Conservation (phyloP, 1,284 basidiomycete species). For the Microbotryomycetes sp. region DNA sequence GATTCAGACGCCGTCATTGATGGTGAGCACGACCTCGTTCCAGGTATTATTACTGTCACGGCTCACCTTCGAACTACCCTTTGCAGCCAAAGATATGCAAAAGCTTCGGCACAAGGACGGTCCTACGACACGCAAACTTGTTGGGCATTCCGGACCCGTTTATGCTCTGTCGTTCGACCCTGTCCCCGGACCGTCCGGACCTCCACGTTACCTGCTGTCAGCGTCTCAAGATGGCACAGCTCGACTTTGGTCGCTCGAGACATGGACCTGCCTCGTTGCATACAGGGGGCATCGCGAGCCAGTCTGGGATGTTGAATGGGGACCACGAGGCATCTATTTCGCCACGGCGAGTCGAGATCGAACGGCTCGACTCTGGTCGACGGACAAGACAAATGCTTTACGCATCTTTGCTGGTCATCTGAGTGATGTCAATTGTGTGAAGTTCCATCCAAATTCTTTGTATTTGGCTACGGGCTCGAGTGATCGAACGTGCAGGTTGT, state of each 20-base stretch:
- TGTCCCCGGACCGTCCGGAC: slow-evolving; percentile 70
- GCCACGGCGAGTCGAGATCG: slow-evolving; percentile 89
- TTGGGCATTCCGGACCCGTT: slow-evolving; percentile 94
- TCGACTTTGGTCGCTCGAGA: slow-evolving; percentile 93
- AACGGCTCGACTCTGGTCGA: slow-evolving; percentile 93
- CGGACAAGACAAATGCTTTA: slow-evolving; percentile 78
- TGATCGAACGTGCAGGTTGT: slow-evolving; percentile 89
- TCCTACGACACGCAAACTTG: slow-evolving; percentile 77
- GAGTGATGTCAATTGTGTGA: slow-evolving; percentile 92
- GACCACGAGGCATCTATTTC: slow-evolving; percentile 95
- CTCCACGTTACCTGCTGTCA: slow-evolving; percentile 83
- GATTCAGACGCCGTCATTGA: slow-evolving; percentile 61
- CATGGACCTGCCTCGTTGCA: slow-evolving; percentile 84
- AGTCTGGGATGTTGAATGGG: slow-evolving; percentile 99
- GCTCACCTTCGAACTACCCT: no score
- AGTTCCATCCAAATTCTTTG: slow-evolving; percentile 95
- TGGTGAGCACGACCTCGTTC: slow-evolving; percentile 47
- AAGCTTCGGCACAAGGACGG: slow-evolving; percentile 68
- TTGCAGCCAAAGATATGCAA: slow-evolving; percentile 48
- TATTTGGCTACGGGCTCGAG: slow-evolving; percentile 96
- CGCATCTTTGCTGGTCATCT: slow-evolving; percentile 93
- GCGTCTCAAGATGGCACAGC: slow-evolving; percentile 88
- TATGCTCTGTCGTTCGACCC: slow-evolving; percentile 94
- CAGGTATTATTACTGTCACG: no score
- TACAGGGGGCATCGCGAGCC: slow-evolving; percentile 96